phyloP scores from a whole-genome alignment of 2,329 filamentous ascomycete genomes.

The Cercospora brassicicola region DNA sequence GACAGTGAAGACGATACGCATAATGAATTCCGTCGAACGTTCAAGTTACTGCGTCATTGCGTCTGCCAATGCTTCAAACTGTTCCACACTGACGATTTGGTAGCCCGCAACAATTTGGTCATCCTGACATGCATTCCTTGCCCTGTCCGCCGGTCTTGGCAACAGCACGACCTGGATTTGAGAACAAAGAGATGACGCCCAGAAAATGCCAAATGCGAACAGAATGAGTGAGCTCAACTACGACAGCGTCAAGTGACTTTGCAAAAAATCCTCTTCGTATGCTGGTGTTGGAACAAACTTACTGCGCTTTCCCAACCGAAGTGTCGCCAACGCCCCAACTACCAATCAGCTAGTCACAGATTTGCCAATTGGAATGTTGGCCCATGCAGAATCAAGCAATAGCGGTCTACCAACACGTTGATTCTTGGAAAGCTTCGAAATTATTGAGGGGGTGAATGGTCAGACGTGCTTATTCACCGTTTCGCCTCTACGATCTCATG shows the following conservation, averaged over 20 bases:
- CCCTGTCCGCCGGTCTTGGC: background rate
- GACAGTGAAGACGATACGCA: background rate
- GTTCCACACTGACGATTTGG: constrained; percentile 1
- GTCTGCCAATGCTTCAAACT: background rate
- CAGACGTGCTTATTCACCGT: background rate
- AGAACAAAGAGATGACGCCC: background rate
- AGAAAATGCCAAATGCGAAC: background rate
- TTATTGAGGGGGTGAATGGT: background rate
- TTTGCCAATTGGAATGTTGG: constrained; percentile 2
- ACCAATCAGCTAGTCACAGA: constrained; percentile 4
- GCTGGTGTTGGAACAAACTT: background rate
- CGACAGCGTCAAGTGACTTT: background rate
- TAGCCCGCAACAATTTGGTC: background rate
- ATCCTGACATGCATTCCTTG: constrained; percentile 7
- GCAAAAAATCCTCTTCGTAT: background rate
- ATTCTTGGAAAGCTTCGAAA: constrained; percentile 1
- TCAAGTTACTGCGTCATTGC: background rate
- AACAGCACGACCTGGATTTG: background rate
- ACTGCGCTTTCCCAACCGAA: constrained; percentile 4
- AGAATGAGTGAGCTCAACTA: background rate
- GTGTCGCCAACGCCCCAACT: constrained; percentile 1
- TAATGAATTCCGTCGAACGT: background rate
- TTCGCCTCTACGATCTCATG: background rate
- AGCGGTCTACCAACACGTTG: constrained; percentile 7
- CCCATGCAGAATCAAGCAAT: constrained; percentile 12